phyloP scores from a whole-genome alignment of 176 grass and related monocot genomes.

The Pontederia paniculata region DNA sequence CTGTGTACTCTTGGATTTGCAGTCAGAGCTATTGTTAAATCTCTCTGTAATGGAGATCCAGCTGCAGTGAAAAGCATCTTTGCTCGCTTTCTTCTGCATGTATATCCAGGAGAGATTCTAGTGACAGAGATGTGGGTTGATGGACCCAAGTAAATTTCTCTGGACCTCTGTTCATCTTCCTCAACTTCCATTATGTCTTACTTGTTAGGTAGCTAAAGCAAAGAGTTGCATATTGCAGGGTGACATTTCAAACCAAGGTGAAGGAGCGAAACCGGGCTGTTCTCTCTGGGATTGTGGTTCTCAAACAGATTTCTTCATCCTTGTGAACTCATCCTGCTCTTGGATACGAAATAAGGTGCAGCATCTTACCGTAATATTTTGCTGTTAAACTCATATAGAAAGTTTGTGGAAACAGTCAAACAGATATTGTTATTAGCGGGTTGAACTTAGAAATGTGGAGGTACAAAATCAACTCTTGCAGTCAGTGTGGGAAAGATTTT shows the following conservation, averaged over 20 bases:
- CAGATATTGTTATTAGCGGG: too few species aligned
- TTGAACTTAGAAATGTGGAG: too few species aligned
- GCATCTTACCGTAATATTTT: too few species aligned
- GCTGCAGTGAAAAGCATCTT: slow-evolving; percentile 49
- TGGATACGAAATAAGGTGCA: too few species aligned
- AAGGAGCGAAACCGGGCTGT: slow-evolving; percentile 67
- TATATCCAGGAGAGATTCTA: slow-evolving; percentile 64
- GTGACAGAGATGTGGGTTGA: slow-evolving; percentile 84
- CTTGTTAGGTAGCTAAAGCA: slow-evolving; percentile 6
- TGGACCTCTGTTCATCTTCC: not conserved
- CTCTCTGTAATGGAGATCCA: slow-evolving; percentile 56
- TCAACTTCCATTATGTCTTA: not conserved
- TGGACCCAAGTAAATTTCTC: slow-evolving; percentile 42
- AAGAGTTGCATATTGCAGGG: slow-evolving; percentile 35
- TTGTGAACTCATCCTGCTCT: slow-evolving; percentile 27
- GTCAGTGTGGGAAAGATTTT: too few species aligned
- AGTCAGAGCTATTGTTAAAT: slow-evolving; percentile 58
- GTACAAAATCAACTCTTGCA: too few species aligned
- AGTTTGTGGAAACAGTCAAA: too few species aligned
- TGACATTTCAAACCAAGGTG: slow-evolving; percentile 59
- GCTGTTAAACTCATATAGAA: too few species aligned
- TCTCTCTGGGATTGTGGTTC: slow-evolving; percentile 65
- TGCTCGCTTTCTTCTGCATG: slow-evolving; percentile 66
- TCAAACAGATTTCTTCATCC: slow-evolving; percentile 55
- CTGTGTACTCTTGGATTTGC: slow-evolving; percentile 74